These are phyloP conservation scores for Lentinus polychrous DNA, from an alignment of 1,284 basidiomycete species.

Conservation along the genomic window DNA sequence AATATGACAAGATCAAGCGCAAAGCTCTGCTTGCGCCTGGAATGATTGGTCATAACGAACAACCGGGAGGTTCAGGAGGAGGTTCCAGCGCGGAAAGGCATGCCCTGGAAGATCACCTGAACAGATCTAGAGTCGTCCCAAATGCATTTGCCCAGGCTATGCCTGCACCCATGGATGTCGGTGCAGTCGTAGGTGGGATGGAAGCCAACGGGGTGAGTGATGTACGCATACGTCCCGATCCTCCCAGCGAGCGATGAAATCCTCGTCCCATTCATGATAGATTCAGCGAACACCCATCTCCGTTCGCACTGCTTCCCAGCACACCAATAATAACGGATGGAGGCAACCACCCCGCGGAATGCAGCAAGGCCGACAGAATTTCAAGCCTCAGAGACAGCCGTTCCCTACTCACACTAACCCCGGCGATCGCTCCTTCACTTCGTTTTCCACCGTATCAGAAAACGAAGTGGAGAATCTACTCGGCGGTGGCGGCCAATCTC, in stretches of 20 bases:
- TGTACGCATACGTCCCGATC: background rate
- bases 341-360: slow-evolving; percentile 23
- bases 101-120: background rate
- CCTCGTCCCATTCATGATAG: slow-evolving; percentile 27
- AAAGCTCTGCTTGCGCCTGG: slow-evolving; percentile 53
- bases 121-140: background rate
- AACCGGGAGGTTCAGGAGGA: background rate
- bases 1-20: slow-evolving; percentile 72
- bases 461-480: slow-evolving; percentile 67
- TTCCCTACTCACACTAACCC: slow-evolving; percentile 30
- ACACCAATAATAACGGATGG: slow-evolving; percentile 20
- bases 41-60: slow-evolving; percentile 15
- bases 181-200: slow-evolving; percentile 60
- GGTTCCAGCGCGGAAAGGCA: background rate
- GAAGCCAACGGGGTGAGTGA: slow-evolving; percentile 53
- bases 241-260: background rate
- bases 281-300: slow-evolving; percentile 69
- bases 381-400: slow-evolving; percentile 38
- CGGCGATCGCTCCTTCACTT: slow-evolving; percentile 41
- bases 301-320: slow-evolving; percentile 32
- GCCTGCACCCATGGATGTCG: slow-evolving; percentile 33
- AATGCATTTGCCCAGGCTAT: background rate
- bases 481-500: slow-evolving; percentile 20
- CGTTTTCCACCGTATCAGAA: slow-evolving; percentile 39
- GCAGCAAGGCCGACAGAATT: slow-evolving; percentile 3